These are phyloP conservation scores for Mortierella hygrophila DNA, from an alignment of 192 early-diverging fungal genomes.

Conservation along the genomic window DNA sequence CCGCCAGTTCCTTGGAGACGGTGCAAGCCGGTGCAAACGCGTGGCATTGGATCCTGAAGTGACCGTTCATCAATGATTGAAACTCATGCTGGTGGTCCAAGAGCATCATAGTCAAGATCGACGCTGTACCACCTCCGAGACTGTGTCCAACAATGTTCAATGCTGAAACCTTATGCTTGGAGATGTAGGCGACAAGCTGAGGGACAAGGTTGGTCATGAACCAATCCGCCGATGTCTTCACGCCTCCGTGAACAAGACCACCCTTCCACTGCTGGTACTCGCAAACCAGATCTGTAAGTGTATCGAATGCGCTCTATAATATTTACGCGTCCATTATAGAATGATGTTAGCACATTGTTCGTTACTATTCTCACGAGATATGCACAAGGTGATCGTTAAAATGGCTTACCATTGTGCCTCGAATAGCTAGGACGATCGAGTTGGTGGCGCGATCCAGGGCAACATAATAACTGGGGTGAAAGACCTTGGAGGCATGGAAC, in stretches of 20 bases:
- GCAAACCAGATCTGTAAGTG: slow-evolving; percentile 80
- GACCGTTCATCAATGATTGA: slow-evolving; percentile 50
- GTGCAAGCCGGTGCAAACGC: slow-evolving; percentile 65
- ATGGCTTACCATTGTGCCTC: slow-evolving; percentile 74
- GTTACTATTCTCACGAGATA: not conserved
- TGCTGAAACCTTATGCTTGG: slow-evolving; percentile 59
- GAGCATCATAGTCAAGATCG: slow-evolving; percentile 80
- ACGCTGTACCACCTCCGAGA: slow-evolving; percentile 78
- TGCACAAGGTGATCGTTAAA: not conserved
- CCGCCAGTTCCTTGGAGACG: slow-evolving; percentile 60
- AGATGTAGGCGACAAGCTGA: slow-evolving; percentile 69
- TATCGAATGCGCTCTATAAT: slow-evolving; percentile 74
- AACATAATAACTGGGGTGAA: slow-evolving; percentile 79
- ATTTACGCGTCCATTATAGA: not conserved
- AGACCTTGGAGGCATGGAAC: slow-evolving; percentile 73
- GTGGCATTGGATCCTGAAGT: slow-evolving; percentile 62
- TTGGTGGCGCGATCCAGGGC: slow-evolving; percentile 71
- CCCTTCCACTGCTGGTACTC: slow-evolving; percentile 85
- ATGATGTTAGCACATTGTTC: not conserved
- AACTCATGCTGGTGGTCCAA: slow-evolving; percentile 68
- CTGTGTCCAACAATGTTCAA: slow-evolving; percentile 83
- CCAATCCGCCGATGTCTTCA: slow-evolving; percentile 82
- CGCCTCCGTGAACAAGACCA: slow-evolving; percentile 81
- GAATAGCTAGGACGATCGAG: slow-evolving; percentile 74
- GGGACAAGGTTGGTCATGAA: slow-evolving; percentile 76